phyloP scores from a whole-genome alignment of 2,329 filamentous ascomycete genomes.

The Neonectria punicea region DNA sequence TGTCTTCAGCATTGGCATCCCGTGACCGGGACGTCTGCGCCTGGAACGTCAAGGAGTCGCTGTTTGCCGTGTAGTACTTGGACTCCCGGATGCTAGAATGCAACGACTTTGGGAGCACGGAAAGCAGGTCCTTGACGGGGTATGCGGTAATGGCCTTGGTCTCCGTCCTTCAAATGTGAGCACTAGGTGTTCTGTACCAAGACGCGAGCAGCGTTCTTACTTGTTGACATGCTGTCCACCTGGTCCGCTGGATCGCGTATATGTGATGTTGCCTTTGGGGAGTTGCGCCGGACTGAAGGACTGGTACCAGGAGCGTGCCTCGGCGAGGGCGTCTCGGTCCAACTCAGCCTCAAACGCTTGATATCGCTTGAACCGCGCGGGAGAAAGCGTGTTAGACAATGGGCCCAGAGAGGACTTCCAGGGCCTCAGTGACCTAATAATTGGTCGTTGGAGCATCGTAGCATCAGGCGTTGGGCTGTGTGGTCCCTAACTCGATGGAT shows the following conservation, averaged over 20 bases:
- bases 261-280: constrained; percentile 63
- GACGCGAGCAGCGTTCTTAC: constrained; percentile 50
- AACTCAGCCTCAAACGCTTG: constrained; percentile 61
- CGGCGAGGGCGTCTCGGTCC: constrained; percentile 61
- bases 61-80: constrained; percentile 63
- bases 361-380: constrained; percentile 50
- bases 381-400: constrained; percentile 11
- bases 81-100: constrained; percentile 60
- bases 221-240: constrained; percentile 73
- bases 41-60: constrained; percentile 64
- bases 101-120: constrained; percentile 58
- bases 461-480: not conserved
- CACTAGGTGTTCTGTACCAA: constrained; percentile 53
- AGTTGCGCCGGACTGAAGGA: constrained; percentile 56
- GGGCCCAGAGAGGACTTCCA: not conserved
- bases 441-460: constrained; percentile 31
- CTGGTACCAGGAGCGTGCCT: constrained; percentile 63
- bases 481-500: not conserved
- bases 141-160: constrained; percentile 67
- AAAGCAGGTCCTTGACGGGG: constrained; percentile 58
- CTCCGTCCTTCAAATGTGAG: constrained; percentile 64
- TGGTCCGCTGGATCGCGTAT: constrained; percentile 68
- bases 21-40: constrained; percentile 65
- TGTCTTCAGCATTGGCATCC: constrained; percentile 63
- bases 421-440: constrained; percentile 7